Percentiles rank a stretch among this genome's conserved stretches.
phyloP scores from a whole-genome alignment of 495 filamentous ascomycete species.

The Cercophora sp. region DNA sequence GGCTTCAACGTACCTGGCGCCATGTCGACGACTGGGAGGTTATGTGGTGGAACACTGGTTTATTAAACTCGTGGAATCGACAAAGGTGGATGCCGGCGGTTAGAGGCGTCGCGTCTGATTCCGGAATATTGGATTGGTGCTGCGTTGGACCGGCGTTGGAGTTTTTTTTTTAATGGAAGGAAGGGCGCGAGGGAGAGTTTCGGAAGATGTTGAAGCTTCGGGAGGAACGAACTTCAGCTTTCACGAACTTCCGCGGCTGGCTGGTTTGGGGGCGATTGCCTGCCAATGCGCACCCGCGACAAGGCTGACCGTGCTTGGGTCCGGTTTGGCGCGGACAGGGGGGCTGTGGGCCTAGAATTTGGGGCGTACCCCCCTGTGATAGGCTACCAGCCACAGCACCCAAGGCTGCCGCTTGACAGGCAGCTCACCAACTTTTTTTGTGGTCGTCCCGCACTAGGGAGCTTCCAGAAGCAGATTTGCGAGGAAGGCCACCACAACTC shows the following conservation, averaged over 20 bases:
- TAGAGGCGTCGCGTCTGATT: too few relatives aligned
- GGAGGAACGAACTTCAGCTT: too few relatives aligned
- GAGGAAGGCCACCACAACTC: constrained; percentile 11
- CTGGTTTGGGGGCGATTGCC: background rate
- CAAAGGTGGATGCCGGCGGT: too few relatives aligned
- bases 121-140: too few relatives aligned
- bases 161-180: background rate
- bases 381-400: constrained; percentile 13
- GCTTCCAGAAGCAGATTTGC: constrained; percentile 5
- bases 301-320: constrained; percentile 21
- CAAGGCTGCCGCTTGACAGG: constrained; percentile 28
- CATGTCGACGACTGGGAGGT: constrained; percentile 15
- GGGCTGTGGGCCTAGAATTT: background rate
- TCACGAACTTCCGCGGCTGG: too few relatives aligned
- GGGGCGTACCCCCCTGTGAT: background rate
- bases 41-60: background rate
- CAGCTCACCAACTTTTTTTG: constrained; percentile 32
- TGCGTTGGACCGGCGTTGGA: background rate
- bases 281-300: constrained; percentile 5
- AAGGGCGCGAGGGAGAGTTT: background rate
- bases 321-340: background rate
- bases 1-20: constrained; percentile 24
- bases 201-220: background rate
- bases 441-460: background rate
- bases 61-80: too few relatives aligned